A percentile compares a stretch with the other conserved stretches of the same genome.
These are phyloP conservation scores for Hortiboletus flavorubellus DNA, from an alignment of 768 basidiomycete genomes.

Conservation along the genomic window DNA sequence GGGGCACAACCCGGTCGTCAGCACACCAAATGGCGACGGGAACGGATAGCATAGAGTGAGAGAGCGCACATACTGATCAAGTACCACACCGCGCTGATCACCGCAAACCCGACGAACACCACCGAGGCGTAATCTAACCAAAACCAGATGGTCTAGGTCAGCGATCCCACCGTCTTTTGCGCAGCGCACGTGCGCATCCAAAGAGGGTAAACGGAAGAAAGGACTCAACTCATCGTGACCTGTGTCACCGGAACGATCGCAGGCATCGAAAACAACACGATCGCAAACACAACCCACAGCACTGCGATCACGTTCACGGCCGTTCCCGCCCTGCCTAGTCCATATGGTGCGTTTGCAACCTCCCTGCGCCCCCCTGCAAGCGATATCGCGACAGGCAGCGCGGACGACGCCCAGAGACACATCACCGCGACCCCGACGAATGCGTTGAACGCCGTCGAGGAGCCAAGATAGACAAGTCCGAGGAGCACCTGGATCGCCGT, in stretches of 20 bases:
- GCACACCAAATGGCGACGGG: too few relatives aligned
- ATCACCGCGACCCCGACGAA: conserved; percentile 67
- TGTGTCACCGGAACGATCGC: conserved; percentile 53
- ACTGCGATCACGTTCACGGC: conserved; percentile 50
- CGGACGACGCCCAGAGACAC: conserved; percentile 61
- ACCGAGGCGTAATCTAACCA: conserved; percentile 62
- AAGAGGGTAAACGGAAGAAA: too few relatives aligned
- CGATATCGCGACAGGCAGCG: conserved; percentile 57
- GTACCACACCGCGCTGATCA: conserved; percentile 61
- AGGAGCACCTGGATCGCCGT: conserved; percentile 55
- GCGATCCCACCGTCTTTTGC: not conserved
- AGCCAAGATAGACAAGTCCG: conserved; percentile 61
- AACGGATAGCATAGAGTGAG: too few relatives aligned
- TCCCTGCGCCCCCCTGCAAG: conserved; percentile 42
- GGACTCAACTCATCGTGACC: conserved; percentile 43
- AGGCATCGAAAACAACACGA: conserved; percentile 69
- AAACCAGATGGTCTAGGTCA: not conserved
- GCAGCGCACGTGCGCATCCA: too few relatives aligned
- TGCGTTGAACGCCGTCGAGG: conserved; percentile 61
- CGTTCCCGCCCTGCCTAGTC: conserved; percentile 43
- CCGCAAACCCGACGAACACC: conserved; percentile 60
- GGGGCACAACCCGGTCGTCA: too few relatives aligned
- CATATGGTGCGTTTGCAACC: conserved; percentile 49
- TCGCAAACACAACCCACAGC: conserved; percentile 58
- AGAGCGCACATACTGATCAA: conserved; percentile 42